Evolutionary conservation across 2,329 filamentous ascomycete species (phyloP), one percentile per base, ranked within the genome.

Genomic region (Fusarium sambucinum): DNA sequence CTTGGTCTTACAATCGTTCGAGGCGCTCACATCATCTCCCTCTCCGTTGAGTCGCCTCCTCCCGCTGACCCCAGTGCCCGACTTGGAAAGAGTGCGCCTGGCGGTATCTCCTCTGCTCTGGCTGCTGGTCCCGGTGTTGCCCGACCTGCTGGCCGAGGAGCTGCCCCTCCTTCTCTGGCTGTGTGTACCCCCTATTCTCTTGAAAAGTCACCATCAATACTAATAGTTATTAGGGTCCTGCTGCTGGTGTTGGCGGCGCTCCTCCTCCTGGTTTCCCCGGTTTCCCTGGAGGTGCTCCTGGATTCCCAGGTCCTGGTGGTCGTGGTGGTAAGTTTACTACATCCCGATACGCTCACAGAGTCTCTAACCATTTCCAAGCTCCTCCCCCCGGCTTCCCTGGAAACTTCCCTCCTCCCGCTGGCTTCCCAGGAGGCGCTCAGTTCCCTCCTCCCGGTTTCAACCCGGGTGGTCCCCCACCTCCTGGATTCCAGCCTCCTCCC

Each of bases 31-130:
- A 96, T 99, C 67, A 92, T 99, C 68, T 97, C 94, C 23, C 88
- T 97, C 65, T 97, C 95, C 11, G 94, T 97, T 68, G 96, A 99
- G 77, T 96, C 95, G 59, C 95, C 96, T 56, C 96, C 96, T 46
- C 95, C 96, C 12, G 93, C 94, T 75, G 96, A 99, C 76, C 95
- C 96, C 55, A 93, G 94, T 73, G 90, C 95, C 48, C 89, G 96
- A 80, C 87, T 99, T 66, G 96, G 94, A 76, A 91, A 92, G 79
- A 88, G 87, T 70, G 89, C 89, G 30, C 86, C 91, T 32, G 88
- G 90, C 63, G 91, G 90, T 59, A 85, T 87, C 35, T 83, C 91
- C 41, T 88, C 91, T 54, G 89, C 91, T 37, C 85, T 97, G 72
- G 86, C 90, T 65, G 88, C 93, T 72, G 96, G 96, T 50, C 92